phyloP scores from a whole-genome alignment of 2,329 filamentous ascomycete genomes.

The Aspergillus brasiliensis region DNA sequence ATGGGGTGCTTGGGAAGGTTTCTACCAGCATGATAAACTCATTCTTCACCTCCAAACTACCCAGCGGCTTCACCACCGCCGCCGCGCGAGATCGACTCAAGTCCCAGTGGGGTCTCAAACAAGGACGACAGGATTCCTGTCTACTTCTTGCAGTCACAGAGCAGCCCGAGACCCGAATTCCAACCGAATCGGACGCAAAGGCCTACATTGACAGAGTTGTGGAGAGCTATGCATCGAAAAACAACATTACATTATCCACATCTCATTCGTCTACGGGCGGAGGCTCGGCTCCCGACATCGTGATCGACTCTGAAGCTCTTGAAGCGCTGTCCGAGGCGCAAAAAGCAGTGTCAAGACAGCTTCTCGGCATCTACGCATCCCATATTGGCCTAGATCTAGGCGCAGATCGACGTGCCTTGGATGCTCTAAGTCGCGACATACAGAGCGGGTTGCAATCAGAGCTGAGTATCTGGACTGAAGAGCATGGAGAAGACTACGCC shows the following conservation, averaged over 20 bases:
- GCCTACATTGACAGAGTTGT: not conserved
- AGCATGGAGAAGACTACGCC: not conserved
- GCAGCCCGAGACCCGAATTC: not conserved
- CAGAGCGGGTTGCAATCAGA: too few species aligned
- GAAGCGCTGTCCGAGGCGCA: too few species aligned
- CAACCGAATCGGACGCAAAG: not conserved
- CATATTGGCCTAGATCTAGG: not conserved
- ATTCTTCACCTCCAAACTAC: conserved; percentile 5
- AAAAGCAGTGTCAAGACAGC: too few species aligned
- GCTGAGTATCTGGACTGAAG: not conserved
- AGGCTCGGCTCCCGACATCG: too few species aligned
- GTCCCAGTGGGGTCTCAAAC: not conserved
- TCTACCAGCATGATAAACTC: not conserved
- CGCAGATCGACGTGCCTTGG: not conserved
- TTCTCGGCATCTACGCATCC: not conserved
- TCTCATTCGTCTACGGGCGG: too few species aligned
- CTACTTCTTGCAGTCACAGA: not conserved
- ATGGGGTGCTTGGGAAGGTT: not conserved
- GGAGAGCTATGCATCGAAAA: not conserved
- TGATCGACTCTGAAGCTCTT: too few species aligned
- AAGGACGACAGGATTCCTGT: not conserved
- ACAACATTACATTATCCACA: too few species aligned
- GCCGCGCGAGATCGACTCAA: not conserved
- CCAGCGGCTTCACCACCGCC: not conserved
- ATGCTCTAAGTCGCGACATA: too few species aligned